These are phyloP conservation scores for Cydonia oblonga DNA, from an alignment of 331 rosid species.

Conservation along the genomic window DNA sequence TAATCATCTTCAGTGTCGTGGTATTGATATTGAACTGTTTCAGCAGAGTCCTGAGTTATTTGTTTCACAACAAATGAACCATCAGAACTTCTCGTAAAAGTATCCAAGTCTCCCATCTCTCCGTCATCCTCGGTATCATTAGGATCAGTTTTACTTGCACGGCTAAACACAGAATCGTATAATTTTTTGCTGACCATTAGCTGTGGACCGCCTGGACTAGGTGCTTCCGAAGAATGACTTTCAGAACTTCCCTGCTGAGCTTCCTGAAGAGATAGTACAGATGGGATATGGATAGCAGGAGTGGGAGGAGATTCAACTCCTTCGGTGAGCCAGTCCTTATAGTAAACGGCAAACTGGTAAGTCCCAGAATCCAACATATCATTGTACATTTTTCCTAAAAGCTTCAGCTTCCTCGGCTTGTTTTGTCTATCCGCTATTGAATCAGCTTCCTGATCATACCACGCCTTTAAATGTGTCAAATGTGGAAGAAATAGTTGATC, in stretches of 20 bases:
- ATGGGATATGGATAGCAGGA: slow-evolving; percentile 53
- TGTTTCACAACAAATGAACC: slow-evolving; percentile 33
- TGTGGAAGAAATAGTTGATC: slow-evolving; percentile 60
- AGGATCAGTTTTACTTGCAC: slow-evolving; percentile 21
- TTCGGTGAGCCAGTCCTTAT: slow-evolving; percentile 82
- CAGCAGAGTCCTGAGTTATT: slow-evolving; percentile 21
- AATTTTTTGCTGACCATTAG: slow-evolving; percentile 64
- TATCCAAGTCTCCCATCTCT: slow-evolving; percentile 19
- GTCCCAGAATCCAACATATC: slow-evolving; percentile 68
- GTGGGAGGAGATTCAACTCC: slow-evolving; percentile 52
- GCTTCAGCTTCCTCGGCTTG: slow-evolving; percentile 33
- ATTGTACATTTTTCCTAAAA: slow-evolving; percentile 43
- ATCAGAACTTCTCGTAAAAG: slow-evolving; percentile 23
- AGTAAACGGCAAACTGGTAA: slow-evolving; percentile 44
- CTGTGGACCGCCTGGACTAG: slow-evolving; percentile 38
- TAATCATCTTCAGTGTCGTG: slow-evolving; percentile 36
- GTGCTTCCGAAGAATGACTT: slow-evolving; percentile 31
- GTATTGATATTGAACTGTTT: slow-evolving; percentile 23
- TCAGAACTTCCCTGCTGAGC: slow-evolving; percentile 27
- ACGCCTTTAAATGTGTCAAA: slow-evolving; percentile 46
- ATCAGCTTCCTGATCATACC: slow-evolving; percentile 51
- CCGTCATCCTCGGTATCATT: slow-evolving; percentile 22
- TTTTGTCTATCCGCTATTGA: slow-evolving; percentile 28
- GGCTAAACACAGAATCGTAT: slow-evolving; percentile 45
- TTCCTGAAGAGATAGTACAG: slow-evolving; percentile 15